A percentile compares a stretch with the other conserved stretches of the same genome.
phyloP scores from a whole-genome alignment of 495 filamentous ascomycete species.

The Aspergillus egyptiacus region DNA sequence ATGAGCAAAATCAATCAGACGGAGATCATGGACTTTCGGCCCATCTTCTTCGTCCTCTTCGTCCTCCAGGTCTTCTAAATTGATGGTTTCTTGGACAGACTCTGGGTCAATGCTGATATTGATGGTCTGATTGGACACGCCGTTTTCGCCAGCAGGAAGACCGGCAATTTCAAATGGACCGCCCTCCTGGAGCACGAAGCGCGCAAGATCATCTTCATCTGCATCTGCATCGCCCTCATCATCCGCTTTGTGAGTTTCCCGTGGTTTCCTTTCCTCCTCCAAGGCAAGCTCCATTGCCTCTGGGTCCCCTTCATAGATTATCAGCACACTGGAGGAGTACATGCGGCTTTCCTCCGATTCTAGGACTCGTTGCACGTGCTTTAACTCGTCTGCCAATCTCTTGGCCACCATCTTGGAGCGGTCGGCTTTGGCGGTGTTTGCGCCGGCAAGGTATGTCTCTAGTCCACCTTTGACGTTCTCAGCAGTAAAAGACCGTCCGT shows the following conservation, averaged over 20 bases:
- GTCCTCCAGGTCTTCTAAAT: constrained; percentile 39
- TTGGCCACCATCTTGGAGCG: constrained; percentile 51
- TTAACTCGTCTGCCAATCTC: constrained; percentile 62
- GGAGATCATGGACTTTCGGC: constrained; percentile 72
- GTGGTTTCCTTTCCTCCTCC: constrained; percentile 48
- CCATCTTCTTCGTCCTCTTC: constrained; percentile 62
- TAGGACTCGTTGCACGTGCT: constrained; percentile 56
- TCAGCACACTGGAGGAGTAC: constrained; percentile 85
- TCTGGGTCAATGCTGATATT: constrained; percentile 39
- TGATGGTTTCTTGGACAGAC: constrained; percentile 21
- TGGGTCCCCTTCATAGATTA: constrained; percentile 88
- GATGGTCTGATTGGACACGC: constrained; percentile 28
- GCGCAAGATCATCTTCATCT: constrained; percentile 56
- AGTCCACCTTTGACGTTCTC: constrained; percentile 72
- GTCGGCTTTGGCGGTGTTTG: constrained; percentile 48
- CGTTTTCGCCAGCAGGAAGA: constrained; percentile 25
- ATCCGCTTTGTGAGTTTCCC: constrained; percentile 18
- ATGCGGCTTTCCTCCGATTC: constrained; percentile 80
- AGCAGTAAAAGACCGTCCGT: constrained; percentile 68
- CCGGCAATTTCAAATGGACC: constrained; percentile 32
- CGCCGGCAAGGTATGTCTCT: constrained; percentile 63
- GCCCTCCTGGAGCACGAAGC: constrained; percentile 30
- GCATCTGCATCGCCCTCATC: constrained; percentile 40
- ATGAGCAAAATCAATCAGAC: constrained; percentile 96
- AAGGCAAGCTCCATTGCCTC: constrained; percentile 60